phyloP scores from a whole-genome alignment of 345 rosid genomes.

The Arabidopsis arenosa region DNA sequence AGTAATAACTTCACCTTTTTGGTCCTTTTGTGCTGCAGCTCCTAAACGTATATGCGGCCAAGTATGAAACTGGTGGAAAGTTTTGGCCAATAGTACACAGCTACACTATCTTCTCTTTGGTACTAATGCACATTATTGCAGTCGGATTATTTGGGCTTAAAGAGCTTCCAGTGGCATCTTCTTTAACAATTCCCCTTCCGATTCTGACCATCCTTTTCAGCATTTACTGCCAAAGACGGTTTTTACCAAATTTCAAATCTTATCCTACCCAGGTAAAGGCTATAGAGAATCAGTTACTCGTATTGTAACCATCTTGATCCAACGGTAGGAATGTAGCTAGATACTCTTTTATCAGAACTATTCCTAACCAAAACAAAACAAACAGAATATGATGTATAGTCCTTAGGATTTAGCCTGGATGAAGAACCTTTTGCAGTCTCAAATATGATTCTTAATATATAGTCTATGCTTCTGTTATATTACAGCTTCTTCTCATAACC shows the following conservation, averaged over 20 bases:
- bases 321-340: background rate
- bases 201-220: constrained; percentile 77
- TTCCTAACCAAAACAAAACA: background rate
- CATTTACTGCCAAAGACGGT: constrained; percentile 73
- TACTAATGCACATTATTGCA: constrained; percentile 88
- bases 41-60: constrained; percentile 73
- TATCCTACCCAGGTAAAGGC: constrained; percentile 80
- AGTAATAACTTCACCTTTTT: constrained; percentile 17
- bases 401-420: constrained; percentile 11
- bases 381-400: constrained; percentile 5
- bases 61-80: constrained; percentile 77
- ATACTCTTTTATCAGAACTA: background rate
- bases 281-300: background rate
- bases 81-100: constrained; percentile 86
- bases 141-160: constrained; percentile 86
- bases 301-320: background rate
- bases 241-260: constrained; percentile 67
- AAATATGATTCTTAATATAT: background rate
- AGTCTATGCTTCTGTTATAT: background rate
- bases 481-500: background rate
- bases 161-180: constrained; percentile 74
- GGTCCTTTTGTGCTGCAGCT: constrained; percentile 58
- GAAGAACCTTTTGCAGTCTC: background rate
- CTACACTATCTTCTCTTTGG: constrained; percentile 70
- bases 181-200: constrained; percentile 79